Conservation (phyloP, 441 rosid species). For the Jatropha podagrica region DNA sequence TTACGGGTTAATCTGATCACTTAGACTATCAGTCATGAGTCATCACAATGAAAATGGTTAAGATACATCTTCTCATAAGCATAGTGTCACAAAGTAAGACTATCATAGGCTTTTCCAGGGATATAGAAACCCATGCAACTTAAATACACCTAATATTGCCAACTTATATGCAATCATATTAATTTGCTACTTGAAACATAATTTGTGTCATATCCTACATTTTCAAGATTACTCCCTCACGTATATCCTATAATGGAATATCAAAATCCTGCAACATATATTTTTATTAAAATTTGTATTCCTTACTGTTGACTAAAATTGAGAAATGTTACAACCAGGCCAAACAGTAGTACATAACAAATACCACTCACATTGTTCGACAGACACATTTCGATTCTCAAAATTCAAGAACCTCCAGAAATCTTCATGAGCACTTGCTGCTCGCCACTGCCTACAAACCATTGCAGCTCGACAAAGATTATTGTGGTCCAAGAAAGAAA, state of each 20-base stretch:
- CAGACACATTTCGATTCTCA: slow-evolving; percentile 69
- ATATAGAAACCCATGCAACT: background rate
- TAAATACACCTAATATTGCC: background rate
- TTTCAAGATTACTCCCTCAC: background rate
- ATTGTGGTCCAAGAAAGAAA: slow-evolving; percentile 77
- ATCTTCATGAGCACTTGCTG: slow-evolving; percentile 95
- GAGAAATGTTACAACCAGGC: background rate
- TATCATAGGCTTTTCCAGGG: background rate
- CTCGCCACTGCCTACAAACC: slow-evolving; percentile 97
- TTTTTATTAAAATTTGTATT: background rate
- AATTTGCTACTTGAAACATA: background rate
- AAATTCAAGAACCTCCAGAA: slow-evolving; percentile 93
- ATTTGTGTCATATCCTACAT: background rate
- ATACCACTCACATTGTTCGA: slow-evolving; percentile 79
- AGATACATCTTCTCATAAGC: background rate
- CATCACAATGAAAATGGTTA: background rate
- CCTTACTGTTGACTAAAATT: background rate
- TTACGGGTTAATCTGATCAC: background rate
- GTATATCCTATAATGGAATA: background rate
- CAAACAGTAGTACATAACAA: slow-evolving; percentile 5
- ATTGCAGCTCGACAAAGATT: slow-evolving; percentile 85
- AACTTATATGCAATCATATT: background rate
- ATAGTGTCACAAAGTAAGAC: background rate
- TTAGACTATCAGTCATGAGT: background rate
- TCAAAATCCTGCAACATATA: background rate